These are phyloP conservation scores for Ganoderma resinaceum DNA, from an alignment of 1,284 basidiomycete genomes.

Conservation along the genomic window DNA sequence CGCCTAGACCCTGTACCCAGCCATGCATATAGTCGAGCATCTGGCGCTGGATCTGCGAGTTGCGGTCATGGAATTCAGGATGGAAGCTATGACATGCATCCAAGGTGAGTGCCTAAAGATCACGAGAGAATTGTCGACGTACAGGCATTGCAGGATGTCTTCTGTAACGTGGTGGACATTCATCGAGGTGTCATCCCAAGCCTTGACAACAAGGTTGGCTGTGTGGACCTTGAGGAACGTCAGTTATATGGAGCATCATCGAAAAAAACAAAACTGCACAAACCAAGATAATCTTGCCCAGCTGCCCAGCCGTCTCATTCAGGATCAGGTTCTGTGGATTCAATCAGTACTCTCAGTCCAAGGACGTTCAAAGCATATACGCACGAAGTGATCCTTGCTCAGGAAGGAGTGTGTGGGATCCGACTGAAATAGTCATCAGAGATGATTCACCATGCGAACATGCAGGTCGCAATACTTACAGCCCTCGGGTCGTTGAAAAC, in stretches of 20 bases:
- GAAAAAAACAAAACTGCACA: slow-evolving; percentile 35
- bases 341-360: background rate
- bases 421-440: slow-evolving; percentile 50
- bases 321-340: slow-evolving; percentile 66
- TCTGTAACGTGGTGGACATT: slow-evolving; percentile 69
- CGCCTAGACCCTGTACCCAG: slow-evolving; percentile 68
- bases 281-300: slow-evolving; percentile 76
- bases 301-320: slow-evolving; percentile 81
- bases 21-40: slow-evolving; percentile 74
- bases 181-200: slow-evolving; percentile 81
- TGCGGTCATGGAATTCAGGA: slow-evolving; percentile 79
- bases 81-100: slow-evolving; percentile 66
- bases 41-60: slow-evolving; percentile 77
- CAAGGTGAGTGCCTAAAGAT: background rate
- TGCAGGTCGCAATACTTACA: slow-evolving; percentile 46
- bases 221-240: slow-evolving; percentile 53
- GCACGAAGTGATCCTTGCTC: slow-evolving; percentile 82
- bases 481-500: slow-evolving; percentile 83
- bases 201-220: slow-evolving; percentile 72
- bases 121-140: slow-evolving; percentile 34
- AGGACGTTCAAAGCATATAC: slow-evolving; percentile 37
- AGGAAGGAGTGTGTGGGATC: slow-evolving; percentile 89
- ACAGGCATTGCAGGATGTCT: slow-evolving; percentile 80
- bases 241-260: slow-evolving; percentile 3
- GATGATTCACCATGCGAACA: too few species aligned